A percentile compares a stretch with the other conserved stretches of the same genome.
Evolutionary conservation across 768 basidiomycete genomes (phyloP).

Genomic region (Gymnopilus dilepis): DNA sequence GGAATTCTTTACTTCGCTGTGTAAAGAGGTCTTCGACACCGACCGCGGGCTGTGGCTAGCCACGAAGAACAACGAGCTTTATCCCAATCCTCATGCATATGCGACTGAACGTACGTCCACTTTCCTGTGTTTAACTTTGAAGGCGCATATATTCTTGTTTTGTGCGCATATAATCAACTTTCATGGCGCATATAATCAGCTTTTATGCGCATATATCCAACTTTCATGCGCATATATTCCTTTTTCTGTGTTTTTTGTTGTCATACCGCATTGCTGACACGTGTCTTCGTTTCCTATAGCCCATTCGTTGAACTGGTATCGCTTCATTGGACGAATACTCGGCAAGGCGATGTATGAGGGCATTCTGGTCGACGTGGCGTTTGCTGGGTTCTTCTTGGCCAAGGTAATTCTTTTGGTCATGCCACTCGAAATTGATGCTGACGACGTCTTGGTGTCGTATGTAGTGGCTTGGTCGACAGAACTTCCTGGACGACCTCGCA

Average conservation of each 20-base stretch:
- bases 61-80: slow-evolving; percentile 91
- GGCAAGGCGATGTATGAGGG: slow-evolving; percentile 98
- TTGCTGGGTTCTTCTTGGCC: slow-evolving; percentile 93
- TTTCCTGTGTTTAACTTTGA: not conserved
- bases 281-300: slow-evolving; percentile 44
- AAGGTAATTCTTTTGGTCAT: slow-evolving; percentile 53
- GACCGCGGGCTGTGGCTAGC: slow-evolving; percentile 93
- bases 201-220: too few relatives aligned
- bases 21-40: slow-evolving; percentile 94
- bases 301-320: slow-evolving; percentile 90
- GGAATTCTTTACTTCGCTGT: slow-evolving; percentile 93
- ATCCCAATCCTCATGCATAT: slow-evolving; percentile 92
- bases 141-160: too few relatives aligned
- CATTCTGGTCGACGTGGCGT: slow-evolving; percentile 92
- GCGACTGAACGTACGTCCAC: slow-evolving; percentile 77
- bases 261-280: too few relatives aligned
- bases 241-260: too few relatives aligned
- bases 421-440: slow-evolving; percentile 5
- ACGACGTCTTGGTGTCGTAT: not conserved
- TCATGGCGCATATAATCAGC: too few relatives aligned
- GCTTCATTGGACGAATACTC: slow-evolving; percentile 90
- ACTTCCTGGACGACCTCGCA: slow-evolving; percentile 89
- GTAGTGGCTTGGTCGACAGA: slow-evolving; percentile 91
- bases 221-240: too few relatives aligned
- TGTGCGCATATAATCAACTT: too few relatives aligned